Evolutionary conservation across 2,329 filamentous ascomycete genomes (phyloP), one percentile per base, ranked within the genome.

Genomic region (Didymella sp.): DNA sequence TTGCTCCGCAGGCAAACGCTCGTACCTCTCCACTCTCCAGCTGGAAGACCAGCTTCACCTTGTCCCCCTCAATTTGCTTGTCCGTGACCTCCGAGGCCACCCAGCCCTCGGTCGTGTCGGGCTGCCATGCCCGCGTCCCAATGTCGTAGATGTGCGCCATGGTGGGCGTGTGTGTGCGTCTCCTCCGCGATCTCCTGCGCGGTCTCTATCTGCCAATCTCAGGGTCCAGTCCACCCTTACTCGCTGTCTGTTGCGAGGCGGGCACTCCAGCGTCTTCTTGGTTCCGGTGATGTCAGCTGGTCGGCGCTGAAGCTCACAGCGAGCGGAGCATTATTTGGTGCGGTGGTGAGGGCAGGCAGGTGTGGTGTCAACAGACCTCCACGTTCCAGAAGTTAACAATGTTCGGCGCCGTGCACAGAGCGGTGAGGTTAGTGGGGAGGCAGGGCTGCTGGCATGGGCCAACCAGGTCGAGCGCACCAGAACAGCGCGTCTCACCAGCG

Each of bases 101-200:
- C 94, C 95, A 99, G 80, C 95, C 95, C 80, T 99, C 94, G 60
- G 91, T 91, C 77, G 87, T 82, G 82, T 99, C 95, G 71, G 95
- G 93, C 85, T 98, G 95, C 95, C 95, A 99, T 76, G 93, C 95
- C 86, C 92, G 88, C 73, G 94, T 98, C 75, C 94, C 95, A 75
- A 97, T 87, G 84, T 98, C 93, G 82, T 96, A 98, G 76, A 87
- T 91, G 80, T 96, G 90, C 82, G 92, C 91, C 93, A 96, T 96
- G 63, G 45, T 67, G 65, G 54, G 46, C 49, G 38, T 31, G 54
- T 40, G 79, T 75, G 69, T 54, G 35, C 41, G 31, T 58, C 63
- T 59, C 41, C 69, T 24, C 27, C 42, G 22, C 56, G 64, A 60
- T 46, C 58, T 63, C 62, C 51, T 44, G 51, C 51, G 46, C 60